Evolutionary conservation across 768 basidiomycete genomes (phyloP), one percentile per base, ranked within the genome.

Genomic region (Sporobolomyces phaffii): DNA sequence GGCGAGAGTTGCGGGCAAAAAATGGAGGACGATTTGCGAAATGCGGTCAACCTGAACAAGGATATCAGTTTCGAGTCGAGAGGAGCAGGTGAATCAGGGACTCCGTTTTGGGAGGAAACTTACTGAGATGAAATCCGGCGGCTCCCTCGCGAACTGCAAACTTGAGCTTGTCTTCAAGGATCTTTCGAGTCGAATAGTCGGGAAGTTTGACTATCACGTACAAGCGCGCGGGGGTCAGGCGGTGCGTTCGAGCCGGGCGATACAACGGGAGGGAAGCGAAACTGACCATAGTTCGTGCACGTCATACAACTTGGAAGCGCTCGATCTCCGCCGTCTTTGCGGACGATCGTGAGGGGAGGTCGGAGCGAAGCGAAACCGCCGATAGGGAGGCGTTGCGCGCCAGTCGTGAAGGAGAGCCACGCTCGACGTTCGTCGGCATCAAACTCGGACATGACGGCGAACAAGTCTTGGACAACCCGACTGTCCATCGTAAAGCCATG

Each of bases 401-500:
- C 96, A 15, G 96, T 98, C 69, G 96, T 90, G 78, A 98, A 99
- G 76, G 97, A 93, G 36, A 99, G 80, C 79, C 88, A 96, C 59
- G 89, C 87, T 69, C 96, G 86, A 36, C 93, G 86, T 22, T 84
- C 83, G 3, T 83, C 77, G 20, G 76, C 77, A 74, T 92, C 87
- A 73, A 88, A 96, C 60, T 84, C 83, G 2, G 89, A 81, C 86
- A 99, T 89, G 69, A 91, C 83, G 59, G 89, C 90, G 29, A 97
- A 78, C 61, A 99, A 82, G 74, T 90, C 86, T 49, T 87, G 85
- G 65, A 99, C 93, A 0, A 91, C 86, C 41, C 88, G 86, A 75
- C 91, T 93, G 76, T 98, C 94, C 17, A 88, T 86, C 74, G 94
- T 92, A 82, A 93, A 99, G 11, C 96, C 96, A 76, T 99, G 96